Base-by-base conservation (phyloP, 768 basidiomycete species). In the Aureoboletus auriporus region DNA sequence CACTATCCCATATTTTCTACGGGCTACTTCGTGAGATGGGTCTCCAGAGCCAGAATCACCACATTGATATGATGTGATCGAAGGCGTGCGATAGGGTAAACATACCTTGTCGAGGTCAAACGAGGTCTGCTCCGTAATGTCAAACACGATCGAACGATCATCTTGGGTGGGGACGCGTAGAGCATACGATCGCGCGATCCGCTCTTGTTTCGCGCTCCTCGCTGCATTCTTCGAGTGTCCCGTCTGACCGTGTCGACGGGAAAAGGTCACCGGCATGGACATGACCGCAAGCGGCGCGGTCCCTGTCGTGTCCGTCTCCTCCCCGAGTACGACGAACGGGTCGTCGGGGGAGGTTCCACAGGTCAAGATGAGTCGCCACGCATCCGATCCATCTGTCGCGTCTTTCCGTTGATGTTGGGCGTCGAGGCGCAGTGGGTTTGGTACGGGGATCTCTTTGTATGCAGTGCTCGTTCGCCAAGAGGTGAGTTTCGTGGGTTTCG, bases 1-100 rank as follows among this genome's bases (percentile, higher is more conserved):
- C 93, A 37, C 92, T 93, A 63, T 95, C 93, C 93, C 93, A 96
- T 46, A 95, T 78, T 91, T 95, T 95, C 93, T 95, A 70, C 26
- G 33, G n/a, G 20, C 46, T 28, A 8, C 11, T 3, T 16, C 46
- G 53, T 54, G 45, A 64, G 61, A 13, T 4, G 17, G 30, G 17
- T 17, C 14, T 39, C 23, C 50, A 2, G 16, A n/a, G 5, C 13
- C 34, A 9, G 34, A n/a, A 34, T 9, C 40, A 3, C 14, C 40
- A 8, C n/a, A n/a, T n/a, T 20, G 13, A 26, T 17, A 14, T 23
- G 39, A 12, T 10, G 14, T 4, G 17, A 9, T 38, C 17, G 8
- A 13, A n/a, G 30, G 11, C 23, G 31, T 16, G 11, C 11, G 10
- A 5, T 38, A 8, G 26, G 26, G 8, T 7, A 8, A 38, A 50